Evolutionary conservation across 2,329 filamentous ascomycete species (phyloP).

Genomic region (Penicillium expansum): DNA sequence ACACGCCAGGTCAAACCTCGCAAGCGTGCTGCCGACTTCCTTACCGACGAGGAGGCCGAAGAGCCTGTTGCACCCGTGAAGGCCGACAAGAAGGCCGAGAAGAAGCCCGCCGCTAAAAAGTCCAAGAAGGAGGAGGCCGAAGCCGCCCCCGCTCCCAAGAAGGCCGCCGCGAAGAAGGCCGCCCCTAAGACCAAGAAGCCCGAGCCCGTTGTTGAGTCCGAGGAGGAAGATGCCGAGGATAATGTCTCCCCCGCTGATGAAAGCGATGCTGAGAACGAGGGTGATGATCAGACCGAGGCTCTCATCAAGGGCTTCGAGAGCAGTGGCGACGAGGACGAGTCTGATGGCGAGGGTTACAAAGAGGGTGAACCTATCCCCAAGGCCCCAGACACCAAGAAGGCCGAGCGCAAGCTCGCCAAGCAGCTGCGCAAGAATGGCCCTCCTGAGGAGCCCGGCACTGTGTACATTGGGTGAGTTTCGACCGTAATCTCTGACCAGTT

Average conservation of each 20-base stretch:
- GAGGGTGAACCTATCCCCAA: constrained; percentile 43
- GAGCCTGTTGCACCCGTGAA: constrained; percentile 32
- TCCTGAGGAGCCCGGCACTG: constrained; percentile 62
- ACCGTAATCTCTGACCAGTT: neutral
- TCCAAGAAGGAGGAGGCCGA: constrained; percentile 33
- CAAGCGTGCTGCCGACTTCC: constrained; percentile 50
- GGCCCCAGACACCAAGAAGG: constrained; percentile 46
- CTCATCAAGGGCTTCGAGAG: constrained; percentile 57
- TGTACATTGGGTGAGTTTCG: constrained; percentile 70
- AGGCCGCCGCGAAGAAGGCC: constrained; percentile 21
- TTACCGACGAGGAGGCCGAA: constrained; percentile 43
- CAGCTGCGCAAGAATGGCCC: constrained; percentile 48
- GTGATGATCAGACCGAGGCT: constrained; percentile 51
- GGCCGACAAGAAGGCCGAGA: constrained; percentile 48
- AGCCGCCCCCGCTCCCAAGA: constrained; percentile 29
- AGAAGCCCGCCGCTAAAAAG: constrained; percentile 43
- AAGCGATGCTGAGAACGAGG: constrained; percentile 33
- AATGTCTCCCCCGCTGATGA: constrained; percentile 18
- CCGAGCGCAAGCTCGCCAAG: constrained; percentile 52
- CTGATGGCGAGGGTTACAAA: constrained; percentile 48
- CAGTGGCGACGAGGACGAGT: constrained; percentile 52
- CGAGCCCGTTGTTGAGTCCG: constrained; percentile 30
- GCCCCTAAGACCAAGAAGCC: constrained; percentile 43
- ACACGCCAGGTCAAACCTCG: constrained; percentile 43
- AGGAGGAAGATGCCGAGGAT: constrained; percentile 31